Evolutionary conservation across 2,329 filamentous ascomycete genomes (phyloP), one percentile per base, ranked within the genome.

Genomic region (Plectosphaerella cucumerina): DNA sequence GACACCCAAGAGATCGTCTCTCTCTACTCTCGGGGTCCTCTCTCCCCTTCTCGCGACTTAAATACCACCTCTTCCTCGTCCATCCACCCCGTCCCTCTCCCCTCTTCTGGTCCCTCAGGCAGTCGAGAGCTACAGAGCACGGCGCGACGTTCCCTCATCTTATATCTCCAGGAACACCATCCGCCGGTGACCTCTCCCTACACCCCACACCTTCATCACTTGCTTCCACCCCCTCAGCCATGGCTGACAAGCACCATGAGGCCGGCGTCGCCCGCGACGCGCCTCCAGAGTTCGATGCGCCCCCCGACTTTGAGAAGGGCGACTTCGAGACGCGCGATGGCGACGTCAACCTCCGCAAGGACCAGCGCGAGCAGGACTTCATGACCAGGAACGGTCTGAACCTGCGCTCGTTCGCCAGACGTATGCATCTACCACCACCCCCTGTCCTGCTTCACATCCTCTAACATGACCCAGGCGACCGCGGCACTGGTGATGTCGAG

Each of bases 341-440:
- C 23, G 46, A 51, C 11, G 49, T 15, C 35, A 17, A n/a, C 15
- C 15, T 45, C n/a, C 50, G 51, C 44, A 53, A 54, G 12, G 50
- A 48, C 35, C 57, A 59, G 47, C 62, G 60, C 39, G 60, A 68
- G 12, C 64, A 65, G 47, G 56, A 62, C 53, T 70, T 65, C 53
- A 56, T 60, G 58, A 71, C 69, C 31, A 62, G 70, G 48, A 69
- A 65, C 49, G 70, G 70, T 48, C 52, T 72, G 44, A 71, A 63
- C 58, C 34, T 62, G 12, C 60, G 68, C 23, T 71, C 69, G 21
- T 72, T 72, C 65, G 65, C 65, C 60, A 63, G 59, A 52, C 62
- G 62, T 48, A 52, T 64, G 52, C 68, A 2, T 45, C 15, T n/a
- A n/a, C 12, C 35, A 14, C 6, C 14, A 18, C 17, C 35, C 8